Evolutionary conservation across 371 early-diverging fungal genomes (phyloP), one percentile per base, ranked within the genome.

Genomic region (Apophysomyces sp.): DNA sequence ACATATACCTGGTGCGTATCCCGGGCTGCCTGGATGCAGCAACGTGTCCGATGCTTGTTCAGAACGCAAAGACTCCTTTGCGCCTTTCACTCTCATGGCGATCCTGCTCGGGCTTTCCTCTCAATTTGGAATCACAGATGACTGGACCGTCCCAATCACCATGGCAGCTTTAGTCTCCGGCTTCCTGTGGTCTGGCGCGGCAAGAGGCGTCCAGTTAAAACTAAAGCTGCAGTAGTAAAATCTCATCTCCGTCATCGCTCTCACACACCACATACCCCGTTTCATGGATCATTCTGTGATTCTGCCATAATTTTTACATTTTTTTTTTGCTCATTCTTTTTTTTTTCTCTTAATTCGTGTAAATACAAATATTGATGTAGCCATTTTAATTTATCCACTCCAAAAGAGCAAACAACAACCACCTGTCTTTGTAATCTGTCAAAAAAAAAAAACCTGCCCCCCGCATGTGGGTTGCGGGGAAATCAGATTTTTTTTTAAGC

Each of bases 71-170:
- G 80, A 74, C 51, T 72, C 78, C 13, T 76, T 69, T 59, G 66
- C 72, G 15, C 55, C 72, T 27, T 73, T 81, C 57, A 69, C 74
- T 21, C 49, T 66, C 28, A 61, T 72, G 66, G 67, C 78, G 44
- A 55, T 77, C 26, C 57, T 73, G 13, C 60, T 81, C 29, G 74
- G 73, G 8, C 57, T 73, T 41, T 72, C 77, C 5, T 70, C 77
- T 4, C 67, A 66, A 39, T 49, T 77, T 44, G 76, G 77, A 5
- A 59, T 81, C 40, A 81, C 78, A 0, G 82, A 81, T 60, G 82
- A 81, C 36, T 81, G 82, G 82, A 81, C 77, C 7, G 61, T 78
- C 8, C 82, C 82, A 5, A 69, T 81, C 39, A 73, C 78, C 12
- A 56, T 81, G 34, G 77, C 78, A 7, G 72, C 70, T 24, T 58